Base-by-base conservation (phyloP, 768 basidiomycete species). In the Hygrophoropsis aurantiaca region DNA sequence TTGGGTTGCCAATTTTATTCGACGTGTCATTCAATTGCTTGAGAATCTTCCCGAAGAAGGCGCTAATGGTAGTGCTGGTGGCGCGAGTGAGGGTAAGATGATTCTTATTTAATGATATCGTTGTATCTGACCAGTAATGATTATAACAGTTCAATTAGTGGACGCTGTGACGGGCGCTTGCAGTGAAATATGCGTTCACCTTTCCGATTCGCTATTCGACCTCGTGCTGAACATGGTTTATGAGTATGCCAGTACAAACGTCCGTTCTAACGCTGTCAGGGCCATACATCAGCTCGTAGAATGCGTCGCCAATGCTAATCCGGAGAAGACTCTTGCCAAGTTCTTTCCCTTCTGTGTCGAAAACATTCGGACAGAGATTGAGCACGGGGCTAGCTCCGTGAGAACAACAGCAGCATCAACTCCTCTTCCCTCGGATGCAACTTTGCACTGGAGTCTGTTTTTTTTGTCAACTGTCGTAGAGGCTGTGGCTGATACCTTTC, bases 31-130 rank as follows among this genome's bases (percentile, higher is more conserved):
- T 26, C 78, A 85, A 46, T 69, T 94, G 5, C 79, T 93, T 50
- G 87, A 90, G 62, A 92, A 91, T 58, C 72, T 94, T 16, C 90
- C 92, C 0, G 90, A 93, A 49, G 90, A 93, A 64, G 82, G 87
- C 41, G 65, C 77, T 44, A 74, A 80, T 55, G 80, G 81, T 5
- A 71, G 77, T 15, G 79, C 82, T 7, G 82, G 81, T 13, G 82
- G 82, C 42, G 68, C 82, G 50, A 77, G 77, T 25, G 82, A 90
- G 82, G 76, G 84, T 84, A 54, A 39, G 54, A 41, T 38, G 3
- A 30, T 11, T 25, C 18, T 15, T 27, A 11, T 34, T n/a, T 21
- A 13, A 32, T 40, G n/a, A 38, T 5, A 10, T 21, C 33, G 27
- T 42, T 18, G 11, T 26, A 46, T 37, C 27, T 50, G 23, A 27